Conservation (phyloP, 1,284 basidiomycete species). For the Hymenochaete sp. region DNA sequence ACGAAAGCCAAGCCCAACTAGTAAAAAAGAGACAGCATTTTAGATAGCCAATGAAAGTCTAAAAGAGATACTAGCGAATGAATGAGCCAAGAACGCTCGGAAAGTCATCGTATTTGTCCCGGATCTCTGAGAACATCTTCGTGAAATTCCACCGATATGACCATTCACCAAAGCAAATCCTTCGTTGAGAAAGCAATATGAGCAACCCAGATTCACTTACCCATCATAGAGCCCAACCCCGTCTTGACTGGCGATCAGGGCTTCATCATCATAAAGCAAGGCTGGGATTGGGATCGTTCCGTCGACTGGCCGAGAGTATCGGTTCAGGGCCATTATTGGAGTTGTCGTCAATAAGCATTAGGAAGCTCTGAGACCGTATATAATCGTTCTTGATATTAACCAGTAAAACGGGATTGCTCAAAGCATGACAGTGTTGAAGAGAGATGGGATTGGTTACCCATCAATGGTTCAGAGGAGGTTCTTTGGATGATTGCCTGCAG, state of each 20-base stretch:
- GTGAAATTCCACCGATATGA: no score
- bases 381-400: neutral
- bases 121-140: no score
- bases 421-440: no score
- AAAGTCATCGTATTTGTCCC: no score
- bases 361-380: neutral
- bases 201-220: constrained; percentile 40
- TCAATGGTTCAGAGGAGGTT: no score
- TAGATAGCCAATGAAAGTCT: neutral
- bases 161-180: no score
- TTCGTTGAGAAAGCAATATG: neutral
- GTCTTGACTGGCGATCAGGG: constrained; percentile 64
- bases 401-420: neutral
- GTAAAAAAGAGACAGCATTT: neutral
- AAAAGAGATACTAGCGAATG: neutral
- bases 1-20: neutral
- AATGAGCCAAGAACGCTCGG: no score
- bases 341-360: neutral
- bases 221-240: constrained; percentile 84
- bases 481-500: no score
- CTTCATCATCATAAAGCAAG: constrained; percentile 73
- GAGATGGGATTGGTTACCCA: no score
- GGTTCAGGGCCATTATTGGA: constrained; percentile 10
- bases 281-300: constrained; percentile 68
- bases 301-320: constrained; percentile 47